Evolutionary conservation across 805 yeast species (phyloP), one percentile per base, ranked within the genome.

Genomic region (Ascoidea asiatica): DNA sequence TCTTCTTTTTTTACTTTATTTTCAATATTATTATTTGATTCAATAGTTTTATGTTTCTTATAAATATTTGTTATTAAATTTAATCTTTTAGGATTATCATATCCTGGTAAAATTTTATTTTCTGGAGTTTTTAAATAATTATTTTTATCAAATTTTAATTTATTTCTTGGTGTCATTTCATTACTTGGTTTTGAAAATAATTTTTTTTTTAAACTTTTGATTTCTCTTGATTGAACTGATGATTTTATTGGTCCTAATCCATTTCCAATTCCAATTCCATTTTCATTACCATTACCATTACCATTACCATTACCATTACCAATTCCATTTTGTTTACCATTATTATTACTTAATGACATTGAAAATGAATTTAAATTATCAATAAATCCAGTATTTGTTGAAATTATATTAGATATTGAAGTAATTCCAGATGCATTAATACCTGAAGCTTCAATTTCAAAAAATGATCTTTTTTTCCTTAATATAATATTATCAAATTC

Each of bases 391-490:
- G n/a, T n/a, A 2, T 29, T 15, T 11, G 35, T 29, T 29, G 15
- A 11, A 8, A 29, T 29, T 29, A 15, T 29, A 15, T 29, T 29
- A 29, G 15, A 29, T n/a, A n/a, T n/a, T 15, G 35, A 29, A 11
- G 35, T 29, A 15, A 3, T 15, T 11, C 35, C 57, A 18, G 70
- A 68, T 55, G 59, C 72, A 52, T 62, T 69, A 41, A 76, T 69
- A 8, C 85, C 85, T 2, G 81, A 73, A 2, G 85, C 85, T 37
- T 73, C 72, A 44, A 77, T 67, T 51, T 78, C 82, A 43, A 71
- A 73, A 51, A 66, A 72, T 43, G 48, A 45, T 67, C 72, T 39
- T 59, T 60, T 37, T 50, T 19, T 55, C 46, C 46, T 55, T 54
- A 23, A n/a, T n/a, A n/a, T n/a, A n/a, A n/a, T n/a, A n/a, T n/a